Conservation (phyloP, 495 filamentous ascomycete genomes). For the Tuber magnatum region DNA sequence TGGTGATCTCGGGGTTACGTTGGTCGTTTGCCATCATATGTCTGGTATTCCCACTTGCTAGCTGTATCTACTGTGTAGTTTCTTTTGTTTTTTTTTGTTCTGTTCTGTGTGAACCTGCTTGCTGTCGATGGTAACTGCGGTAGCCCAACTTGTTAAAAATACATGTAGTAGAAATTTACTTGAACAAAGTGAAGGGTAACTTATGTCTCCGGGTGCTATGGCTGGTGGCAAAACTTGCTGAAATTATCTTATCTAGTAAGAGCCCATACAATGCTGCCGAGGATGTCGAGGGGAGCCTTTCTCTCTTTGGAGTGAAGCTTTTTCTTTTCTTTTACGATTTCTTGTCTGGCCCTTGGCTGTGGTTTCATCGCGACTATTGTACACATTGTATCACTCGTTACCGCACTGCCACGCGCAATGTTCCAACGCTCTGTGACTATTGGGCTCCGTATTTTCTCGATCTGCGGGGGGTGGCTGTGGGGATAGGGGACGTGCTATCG, state of each 20-base stretch:
- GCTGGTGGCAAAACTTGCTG: not conserved
- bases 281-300: not conserved
- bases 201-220: not conserved
- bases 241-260: not conserved
- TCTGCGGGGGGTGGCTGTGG: no score
- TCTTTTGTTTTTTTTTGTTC: no score
- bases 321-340: not conserved
- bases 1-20: not conserved
- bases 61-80: not conserved
- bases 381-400: not conserved
- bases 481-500: no score
- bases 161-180: not conserved
- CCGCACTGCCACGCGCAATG: not conserved
- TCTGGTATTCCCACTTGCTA: not conserved
- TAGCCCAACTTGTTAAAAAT: not conserved
- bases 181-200: not conserved
- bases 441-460: not conserved
- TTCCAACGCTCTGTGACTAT: not conserved
- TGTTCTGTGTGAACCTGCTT: not conserved
- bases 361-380: not conserved
- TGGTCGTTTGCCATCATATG: not conserved
- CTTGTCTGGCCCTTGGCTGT: not conserved
- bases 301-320: not conserved
- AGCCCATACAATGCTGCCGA: not conserved
- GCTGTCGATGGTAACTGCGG: not conserved